phyloP scores from a whole-genome alignment of 441 rosid genomes.

The Arabidopsis lyrata region DNA sequence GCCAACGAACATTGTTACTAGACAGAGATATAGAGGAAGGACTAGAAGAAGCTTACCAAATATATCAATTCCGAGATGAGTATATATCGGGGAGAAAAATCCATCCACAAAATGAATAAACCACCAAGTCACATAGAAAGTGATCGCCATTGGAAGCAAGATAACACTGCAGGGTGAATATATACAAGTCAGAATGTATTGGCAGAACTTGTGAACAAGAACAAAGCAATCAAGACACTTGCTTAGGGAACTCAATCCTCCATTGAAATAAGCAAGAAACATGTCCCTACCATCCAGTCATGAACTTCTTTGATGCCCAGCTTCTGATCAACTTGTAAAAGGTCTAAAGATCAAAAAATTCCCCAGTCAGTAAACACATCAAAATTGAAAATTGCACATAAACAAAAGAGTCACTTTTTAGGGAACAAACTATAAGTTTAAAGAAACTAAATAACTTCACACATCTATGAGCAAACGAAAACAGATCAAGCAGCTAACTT shows the following conservation, averaged over 20 bases:
- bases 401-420: conserved; percentile 15
- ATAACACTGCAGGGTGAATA: conserved; percentile 66
- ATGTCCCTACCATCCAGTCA: conserved; percentile 88
- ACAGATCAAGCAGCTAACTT: conserved; percentile 22
- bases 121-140: conserved; percentile 99
- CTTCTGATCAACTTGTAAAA: conserved; percentile 86
- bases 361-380: conserved; percentile 19
- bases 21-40: neutral
- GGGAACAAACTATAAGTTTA: neutral
- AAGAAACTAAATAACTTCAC: neutral
- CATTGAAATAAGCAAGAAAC: neutral
- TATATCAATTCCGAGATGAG: conserved; percentile 86
- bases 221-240: neutral
- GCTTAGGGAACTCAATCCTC: neutral
- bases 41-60: conserved; percentile 65
- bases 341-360: conserved; percentile 57
- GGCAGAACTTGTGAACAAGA: neutral
- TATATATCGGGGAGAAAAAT: conserved; percentile 94
- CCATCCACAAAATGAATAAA: conserved; percentile 98
- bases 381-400: neutral
- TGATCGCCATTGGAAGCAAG: conserved; percentile 89
- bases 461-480: neutral
- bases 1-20: neutral
- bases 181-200: neutral
- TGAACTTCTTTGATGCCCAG: conserved; percentile 99